Evolutionary conservation across 1,284 basidiomycete species (phyloP).

Genomic region (Pseudozyma sp.): DNA sequence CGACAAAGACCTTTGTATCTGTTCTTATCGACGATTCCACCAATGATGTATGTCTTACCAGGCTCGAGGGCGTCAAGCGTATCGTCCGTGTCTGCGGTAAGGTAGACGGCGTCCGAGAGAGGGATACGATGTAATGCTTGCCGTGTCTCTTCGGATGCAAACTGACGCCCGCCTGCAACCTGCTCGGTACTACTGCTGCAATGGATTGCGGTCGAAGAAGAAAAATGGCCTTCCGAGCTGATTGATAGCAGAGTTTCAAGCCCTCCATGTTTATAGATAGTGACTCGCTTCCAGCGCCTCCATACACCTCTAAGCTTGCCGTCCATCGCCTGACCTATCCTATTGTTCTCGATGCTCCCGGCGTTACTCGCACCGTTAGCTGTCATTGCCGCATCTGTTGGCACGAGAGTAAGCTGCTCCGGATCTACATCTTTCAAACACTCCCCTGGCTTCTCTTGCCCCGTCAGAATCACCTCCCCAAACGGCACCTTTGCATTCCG

Average conservation of each 20-base stretch:
- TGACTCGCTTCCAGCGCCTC: constrained; percentile 81
- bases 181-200: background rate
- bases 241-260: constrained; percentile 40
- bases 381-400: background rate
- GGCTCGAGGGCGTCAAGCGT: constrained; percentile 83
- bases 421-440: constrained; percentile 33
- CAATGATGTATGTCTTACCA: constrained; percentile 92
- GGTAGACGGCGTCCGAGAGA: constrained; percentile 78
- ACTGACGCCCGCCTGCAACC: constrained; percentile 3
- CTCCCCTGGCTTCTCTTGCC: constrained; percentile 71
- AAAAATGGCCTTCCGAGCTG: background rate
- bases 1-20: constrained; percentile 90
- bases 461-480: constrained; percentile 79
- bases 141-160: constrained; percentile 11
- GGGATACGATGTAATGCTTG: constrained; percentile 28
- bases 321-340: constrained; percentile 78
- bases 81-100: constrained; percentile 92
- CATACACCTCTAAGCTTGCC: constrained; percentile 80
- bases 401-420: constrained; percentile 29
- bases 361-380: background rate
- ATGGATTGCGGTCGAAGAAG: background rate
- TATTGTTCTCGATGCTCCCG: constrained; percentile 72
- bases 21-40: constrained; percentile 96
- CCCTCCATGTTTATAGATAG: constrained; percentile 79
- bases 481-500: constrained; percentile 80